Conservation (phyloP, 345 rosid genomes). For the Microthlaspi erraticum region DNA sequence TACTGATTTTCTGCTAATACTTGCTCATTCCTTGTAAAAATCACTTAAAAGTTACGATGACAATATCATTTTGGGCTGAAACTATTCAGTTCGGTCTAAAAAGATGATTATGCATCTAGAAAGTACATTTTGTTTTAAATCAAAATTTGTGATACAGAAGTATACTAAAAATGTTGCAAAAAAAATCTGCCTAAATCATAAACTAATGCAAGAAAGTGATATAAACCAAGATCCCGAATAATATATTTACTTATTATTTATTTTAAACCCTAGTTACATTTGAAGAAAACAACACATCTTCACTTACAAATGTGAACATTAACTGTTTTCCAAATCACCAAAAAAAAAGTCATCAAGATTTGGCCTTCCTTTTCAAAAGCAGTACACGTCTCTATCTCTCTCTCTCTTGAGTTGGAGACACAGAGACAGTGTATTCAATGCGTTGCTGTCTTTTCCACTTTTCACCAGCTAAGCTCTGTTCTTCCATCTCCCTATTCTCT, state of each 20-base stretch:
- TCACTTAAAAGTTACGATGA: too few relatives aligned
- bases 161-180: slow-evolving; percentile 23
- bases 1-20: too few relatives aligned
- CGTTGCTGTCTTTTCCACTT: slow-evolving; percentile 38
- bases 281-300: background rate
- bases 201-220: slow-evolving; percentile 18
- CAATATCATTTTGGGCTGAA: background rate
- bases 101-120: background rate
- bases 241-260: too few relatives aligned
- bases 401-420: slow-evolving; percentile 11
- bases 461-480: slow-evolving; percentile 41
- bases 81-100: background rate
- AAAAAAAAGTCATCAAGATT: slow-evolving; percentile 40
- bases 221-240: background rate
- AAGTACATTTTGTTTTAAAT: background rate
- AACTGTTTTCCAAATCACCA: slow-evolving; percentile 25
- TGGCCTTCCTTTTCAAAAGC: slow-evolving; percentile 42
- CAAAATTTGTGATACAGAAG: background rate
- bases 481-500: slow-evolving; percentile 23
- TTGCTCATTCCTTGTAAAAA: too few relatives aligned
- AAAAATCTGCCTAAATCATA: slow-evolving; percentile 22
- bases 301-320: slow-evolving; percentile 40
- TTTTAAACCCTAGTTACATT: background rate
- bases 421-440: slow-evolving; percentile 44
- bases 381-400: slow-evolving; percentile 44